These are phyloP conservation scores for Adansonia grandidieri DNA, from an alignment of 441 rosid genomes.

Conservation along the genomic window DNA sequence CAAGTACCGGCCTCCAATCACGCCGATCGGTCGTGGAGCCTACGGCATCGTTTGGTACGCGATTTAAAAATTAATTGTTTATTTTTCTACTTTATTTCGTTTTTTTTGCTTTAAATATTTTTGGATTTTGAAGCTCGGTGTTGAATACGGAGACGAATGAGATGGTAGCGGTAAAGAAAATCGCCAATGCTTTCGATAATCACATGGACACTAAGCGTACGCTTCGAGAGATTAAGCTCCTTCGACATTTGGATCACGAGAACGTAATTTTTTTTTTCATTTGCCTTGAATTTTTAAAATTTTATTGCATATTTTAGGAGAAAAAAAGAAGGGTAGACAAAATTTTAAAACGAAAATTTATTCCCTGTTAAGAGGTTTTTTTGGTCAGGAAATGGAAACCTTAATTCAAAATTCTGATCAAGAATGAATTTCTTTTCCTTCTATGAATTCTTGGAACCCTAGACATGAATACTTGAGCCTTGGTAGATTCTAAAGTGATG, in stretches of 20 bases:
- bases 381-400: neutral
- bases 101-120: neutral
- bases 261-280: constrained; percentile 52
- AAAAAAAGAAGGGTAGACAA: neutral
- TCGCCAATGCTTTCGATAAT: constrained; percentile 88
- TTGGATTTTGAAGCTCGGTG: constrained; percentile 63
- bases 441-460: neutral
- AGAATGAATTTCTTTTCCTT: neutral
- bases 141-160: constrained; percentile 87
- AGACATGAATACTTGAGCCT: constrained; percentile 2
- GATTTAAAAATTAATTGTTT: neutral
- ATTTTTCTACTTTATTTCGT: neutral
- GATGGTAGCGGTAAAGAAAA: constrained; percentile 92
- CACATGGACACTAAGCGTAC: constrained; percentile 97
- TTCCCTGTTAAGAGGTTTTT: neutral
- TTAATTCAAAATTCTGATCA: neutral
- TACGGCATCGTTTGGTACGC: constrained; percentile 93
- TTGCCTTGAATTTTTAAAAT: neutral
- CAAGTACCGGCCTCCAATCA: constrained; percentile 89
- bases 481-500: constrained; percentile 3
- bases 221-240: constrained; percentile 93
- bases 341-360: neutral
- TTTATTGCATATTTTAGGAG: neutral
- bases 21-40: constrained; percentile 94
- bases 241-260: constrained; percentile 93